Evolutionary conservation across 352 stramenopile species (phyloP).

Genomic region (Phytophthora podocarpi): DNA sequence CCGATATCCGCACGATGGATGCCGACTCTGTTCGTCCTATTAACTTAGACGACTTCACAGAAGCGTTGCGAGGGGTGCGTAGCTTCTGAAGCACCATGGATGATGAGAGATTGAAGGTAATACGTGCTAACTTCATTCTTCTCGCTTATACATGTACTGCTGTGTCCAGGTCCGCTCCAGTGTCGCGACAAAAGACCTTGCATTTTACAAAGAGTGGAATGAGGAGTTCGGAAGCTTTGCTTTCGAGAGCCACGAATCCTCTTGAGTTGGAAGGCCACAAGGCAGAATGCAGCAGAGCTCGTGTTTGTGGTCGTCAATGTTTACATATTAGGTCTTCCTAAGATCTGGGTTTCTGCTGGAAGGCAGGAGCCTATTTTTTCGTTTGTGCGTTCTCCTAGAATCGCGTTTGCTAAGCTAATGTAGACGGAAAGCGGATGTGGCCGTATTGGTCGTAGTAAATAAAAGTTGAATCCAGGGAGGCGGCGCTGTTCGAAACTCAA

Average conservation of each 20-base stretch:
- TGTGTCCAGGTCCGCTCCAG: constrained; percentile 93
- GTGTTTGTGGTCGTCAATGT: constrained; percentile 19
- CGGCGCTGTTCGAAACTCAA: constrained; percentile 4
- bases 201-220: constrained; percentile 94
- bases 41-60: constrained; percentile 94
- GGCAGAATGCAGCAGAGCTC: constrained; percentile 4
- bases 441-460: constrained; percentile 43
- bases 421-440: constrained; percentile 13
- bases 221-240: constrained; percentile 92
- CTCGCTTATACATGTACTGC: too few relatives aligned
- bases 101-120: too few relatives aligned
- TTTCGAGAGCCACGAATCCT: constrained; percentile 69
- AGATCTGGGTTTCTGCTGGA: constrained; percentile 12
- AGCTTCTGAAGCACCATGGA: not conserved
- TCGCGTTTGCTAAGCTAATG: constrained; percentile 17
- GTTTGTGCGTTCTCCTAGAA: constrained; percentile 16
- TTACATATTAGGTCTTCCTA: constrained; percentile 31
- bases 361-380: constrained; percentile 4
- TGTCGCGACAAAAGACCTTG: constrained; percentile 94
- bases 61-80: constrained; percentile 85
- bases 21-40: constrained; percentile 94
- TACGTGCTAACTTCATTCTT: constrained; percentile 4
- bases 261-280: constrained; percentile 22
- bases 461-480: constrained; percentile 27
- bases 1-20: constrained; percentile 90